Evolutionary conservation across 1,284 basidiomycete genomes (phyloP).

Genomic region (Tranzscheliella williamsii): DNA sequence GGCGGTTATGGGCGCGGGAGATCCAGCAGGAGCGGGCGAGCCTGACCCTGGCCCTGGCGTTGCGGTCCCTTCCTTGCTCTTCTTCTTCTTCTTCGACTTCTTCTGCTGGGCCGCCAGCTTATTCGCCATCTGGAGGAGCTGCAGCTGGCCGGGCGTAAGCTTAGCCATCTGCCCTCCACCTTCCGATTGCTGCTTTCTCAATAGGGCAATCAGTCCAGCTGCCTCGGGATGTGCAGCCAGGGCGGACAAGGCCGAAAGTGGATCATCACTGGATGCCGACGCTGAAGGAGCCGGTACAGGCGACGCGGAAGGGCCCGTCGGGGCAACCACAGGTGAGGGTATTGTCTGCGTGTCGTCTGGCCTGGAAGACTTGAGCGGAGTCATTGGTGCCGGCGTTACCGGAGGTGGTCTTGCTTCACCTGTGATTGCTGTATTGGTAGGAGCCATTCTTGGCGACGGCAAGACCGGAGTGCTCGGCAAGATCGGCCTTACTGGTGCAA

Average conservation of each 20-base stretch:
- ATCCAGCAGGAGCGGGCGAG: constrained; percentile 17
- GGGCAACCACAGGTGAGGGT: background rate
- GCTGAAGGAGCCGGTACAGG: background rate
- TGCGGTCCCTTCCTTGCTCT: constrained; percentile 16
- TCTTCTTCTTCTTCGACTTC: constrained; percentile 46
- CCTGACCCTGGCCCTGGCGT: constrained; percentile 18
- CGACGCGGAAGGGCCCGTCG: background rate
- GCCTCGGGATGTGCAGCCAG: constrained; percentile 55
- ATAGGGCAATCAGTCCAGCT: constrained; percentile 48
- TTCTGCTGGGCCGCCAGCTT: constrained; percentile 44
- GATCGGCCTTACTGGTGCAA: no score
- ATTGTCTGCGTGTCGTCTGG: no score
- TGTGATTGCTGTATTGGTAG: no score
- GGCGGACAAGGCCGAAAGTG: constrained; percentile 47
- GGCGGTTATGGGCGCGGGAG: background rate
- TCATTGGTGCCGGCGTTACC: no score
- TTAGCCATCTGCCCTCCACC: constrained; percentile 44
- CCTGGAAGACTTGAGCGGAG: no score
- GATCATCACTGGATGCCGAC: constrained; percentile 21
- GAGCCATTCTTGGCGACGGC: no score
- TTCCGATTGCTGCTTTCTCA: constrained; percentile 55
- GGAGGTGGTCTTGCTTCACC: no score
- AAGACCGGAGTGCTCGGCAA: no score
- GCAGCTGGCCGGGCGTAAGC: constrained; percentile 53
- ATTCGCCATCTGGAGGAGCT: constrained; percentile 57